These are phyloP conservation scores for Spizellomyces punctatus DNA, from an alignment of 192 early-diverging fungal genomes.

Conservation along the genomic window DNA sequence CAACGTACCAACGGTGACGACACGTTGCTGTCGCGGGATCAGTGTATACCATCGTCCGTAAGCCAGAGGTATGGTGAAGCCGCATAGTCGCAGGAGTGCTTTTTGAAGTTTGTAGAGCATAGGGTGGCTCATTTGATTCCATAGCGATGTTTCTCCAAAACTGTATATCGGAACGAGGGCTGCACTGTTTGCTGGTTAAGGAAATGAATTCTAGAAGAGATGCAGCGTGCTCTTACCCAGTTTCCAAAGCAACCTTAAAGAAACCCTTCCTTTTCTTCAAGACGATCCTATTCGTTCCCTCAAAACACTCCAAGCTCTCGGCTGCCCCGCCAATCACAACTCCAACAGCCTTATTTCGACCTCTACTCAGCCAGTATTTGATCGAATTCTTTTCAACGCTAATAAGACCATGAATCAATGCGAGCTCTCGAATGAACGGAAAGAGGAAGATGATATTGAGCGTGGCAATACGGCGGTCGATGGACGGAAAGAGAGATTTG, in stretches of 20 bases:
- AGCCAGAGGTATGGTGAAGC: conserved; percentile 52
- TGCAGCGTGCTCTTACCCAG: conserved; percentile 68
- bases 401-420: conserved; percentile 28
- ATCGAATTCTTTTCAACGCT: conserved; percentile 19
- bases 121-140: conserved; percentile 68
- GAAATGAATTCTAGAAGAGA: background rate
- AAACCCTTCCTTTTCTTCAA: conserved; percentile 53
- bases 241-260: conserved; percentile 78
- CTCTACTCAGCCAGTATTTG: conserved; percentile 9
- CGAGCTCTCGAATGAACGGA: conserved; percentile 30
- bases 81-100: conserved; percentile 51
- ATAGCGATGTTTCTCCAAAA: conserved; percentile 45
- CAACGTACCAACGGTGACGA: conserved; percentile 35
- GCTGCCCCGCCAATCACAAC: conserved; percentile 40
- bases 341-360: conserved; percentile 22
- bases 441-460: conserved; percentile 24
- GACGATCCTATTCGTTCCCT: conserved; percentile 34
- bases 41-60: conserved; percentile 69
- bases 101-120: conserved; percentile 68
- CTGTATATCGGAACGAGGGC: background rate
- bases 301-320: conserved; percentile 29
- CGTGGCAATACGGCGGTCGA: conserved; percentile 17
- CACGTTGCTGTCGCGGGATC: conserved; percentile 33
- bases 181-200: background rate
- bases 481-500: conserved; percentile 16